Evolutionary conservation across 441 rosid genomes (phyloP).

Genomic region (Macaranga tanarius): DNA sequence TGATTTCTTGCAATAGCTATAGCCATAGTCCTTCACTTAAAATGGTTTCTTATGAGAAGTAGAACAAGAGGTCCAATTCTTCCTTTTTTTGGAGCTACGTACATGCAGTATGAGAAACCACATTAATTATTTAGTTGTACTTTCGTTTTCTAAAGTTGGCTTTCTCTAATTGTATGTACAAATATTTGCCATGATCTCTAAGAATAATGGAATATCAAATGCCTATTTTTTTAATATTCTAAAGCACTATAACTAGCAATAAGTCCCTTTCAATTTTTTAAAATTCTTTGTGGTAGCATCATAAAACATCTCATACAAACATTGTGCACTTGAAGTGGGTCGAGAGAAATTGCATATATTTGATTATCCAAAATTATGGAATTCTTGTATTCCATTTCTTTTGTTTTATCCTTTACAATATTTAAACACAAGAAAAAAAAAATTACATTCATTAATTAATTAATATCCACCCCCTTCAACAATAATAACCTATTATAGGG

Average conservation of each 20-base stretch:
- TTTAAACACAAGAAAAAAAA: constrained; percentile 7
- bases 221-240: not conserved
- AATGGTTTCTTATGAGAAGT: not conserved
- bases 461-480: constrained; percentile 11
- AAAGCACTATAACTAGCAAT: not conserved
- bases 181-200: no score
- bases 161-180: not conserved
- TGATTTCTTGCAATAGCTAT: not conserved
- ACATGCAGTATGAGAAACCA: not conserved
- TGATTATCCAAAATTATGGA: constrained; percentile 19
- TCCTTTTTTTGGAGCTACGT: not conserved
- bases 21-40: not conserved
- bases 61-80: not conserved
- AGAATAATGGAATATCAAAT: no score
- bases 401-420: not conserved
- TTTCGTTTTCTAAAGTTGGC: not conserved
- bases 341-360: not conserved
- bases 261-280: no score
- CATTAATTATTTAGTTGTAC: not conserved
- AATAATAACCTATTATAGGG: not conserved
- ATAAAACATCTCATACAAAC: not conserved
- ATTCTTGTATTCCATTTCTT: constrained; percentile 18
- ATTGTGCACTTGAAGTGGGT: not conserved
- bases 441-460: constrained; percentile 18
- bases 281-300: not conserved